These are phyloP conservation scores for Stephania yunnanensis DNA, from an alignment of 164 flowering plant genomes.

Conservation along the genomic window DNA sequence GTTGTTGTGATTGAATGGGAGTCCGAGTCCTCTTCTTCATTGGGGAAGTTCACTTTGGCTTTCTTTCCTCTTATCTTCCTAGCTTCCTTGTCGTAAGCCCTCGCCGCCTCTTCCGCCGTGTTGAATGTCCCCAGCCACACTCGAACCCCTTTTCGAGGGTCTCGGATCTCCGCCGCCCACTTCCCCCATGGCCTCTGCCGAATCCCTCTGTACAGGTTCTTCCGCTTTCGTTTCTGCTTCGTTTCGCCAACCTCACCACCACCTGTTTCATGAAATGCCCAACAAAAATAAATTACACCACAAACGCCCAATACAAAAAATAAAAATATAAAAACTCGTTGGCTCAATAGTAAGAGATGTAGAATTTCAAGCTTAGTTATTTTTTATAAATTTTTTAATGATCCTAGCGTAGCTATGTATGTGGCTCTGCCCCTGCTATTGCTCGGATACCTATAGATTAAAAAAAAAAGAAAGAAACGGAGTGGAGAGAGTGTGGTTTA, in stretches of 20 bases:
- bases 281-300: neutral
- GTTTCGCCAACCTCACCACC: slow-evolving; percentile 10
- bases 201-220: slow-evolving; percentile 85
- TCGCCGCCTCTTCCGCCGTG: slow-evolving; percentile 92
- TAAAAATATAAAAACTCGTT: too few relatives aligned
- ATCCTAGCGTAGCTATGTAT: too few relatives aligned
- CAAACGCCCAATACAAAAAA: too few relatives aligned
- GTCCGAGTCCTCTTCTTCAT: slow-evolving; percentile 34
- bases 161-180: slow-evolving; percentile 96
- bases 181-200: slow-evolving; percentile 43
- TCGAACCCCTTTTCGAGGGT: slow-evolving; percentile 86
- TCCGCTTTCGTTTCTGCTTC: slow-evolving; percentile 48
- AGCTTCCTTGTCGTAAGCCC: slow-evolving; percentile 88
- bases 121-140: slow-evolving; percentile 94
- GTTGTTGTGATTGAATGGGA: neutral
- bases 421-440: too few relatives aligned
- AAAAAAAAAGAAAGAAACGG: neutral
- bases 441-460: neutral
- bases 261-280: slow-evolving; percentile 1
- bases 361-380: too few relatives aligned
- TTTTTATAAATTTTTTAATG: too few relatives aligned
- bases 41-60: slow-evolving; percentile 91
- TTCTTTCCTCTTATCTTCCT: slow-evolving; percentile 80
- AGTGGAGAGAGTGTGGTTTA: neutral
- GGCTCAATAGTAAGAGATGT: too few relatives aligned